A percentile compares a stretch with the other conserved stretches of the same genome.
phyloP scores from a whole-genome alignment of 2,329 filamentous ascomycete genomes.

The Cercospora sojina region DNA sequence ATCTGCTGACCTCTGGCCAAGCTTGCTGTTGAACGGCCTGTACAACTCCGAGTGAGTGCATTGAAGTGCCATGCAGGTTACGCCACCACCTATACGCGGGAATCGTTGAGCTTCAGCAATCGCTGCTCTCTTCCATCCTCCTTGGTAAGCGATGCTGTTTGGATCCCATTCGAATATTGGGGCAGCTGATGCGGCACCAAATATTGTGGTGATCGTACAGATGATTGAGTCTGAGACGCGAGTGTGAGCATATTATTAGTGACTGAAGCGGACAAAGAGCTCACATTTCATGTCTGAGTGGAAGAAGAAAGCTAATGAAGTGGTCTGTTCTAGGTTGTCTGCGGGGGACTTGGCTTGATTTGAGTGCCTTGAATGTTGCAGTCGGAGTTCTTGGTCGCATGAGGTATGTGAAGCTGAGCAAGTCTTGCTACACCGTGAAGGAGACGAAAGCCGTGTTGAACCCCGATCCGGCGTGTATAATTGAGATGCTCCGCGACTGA shows the following conservation, averaged over 20 bases:
- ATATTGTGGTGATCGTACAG: neutral
- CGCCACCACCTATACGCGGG: neutral
- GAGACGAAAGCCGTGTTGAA: neutral
- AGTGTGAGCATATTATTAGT: neutral
- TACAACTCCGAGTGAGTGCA: neutral
- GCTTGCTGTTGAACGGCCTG: neutral
- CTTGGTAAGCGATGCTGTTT: neutral
- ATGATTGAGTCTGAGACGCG: neutral
- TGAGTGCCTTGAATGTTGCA: neutral
- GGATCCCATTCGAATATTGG: neutral
- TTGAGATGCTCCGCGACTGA: neutral
- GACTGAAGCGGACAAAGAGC: neutral
- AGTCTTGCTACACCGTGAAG: neutral
- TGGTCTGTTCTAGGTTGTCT: neutral
- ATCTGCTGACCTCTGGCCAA: neutral
- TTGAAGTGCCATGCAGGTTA: neutral
- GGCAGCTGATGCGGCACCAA: neutral
- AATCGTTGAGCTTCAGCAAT: neutral
- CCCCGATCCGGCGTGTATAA: neutral
- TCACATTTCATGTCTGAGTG: neutral
- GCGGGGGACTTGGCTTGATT: neutral
- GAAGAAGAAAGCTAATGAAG: neutral
- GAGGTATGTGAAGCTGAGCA: neutral
- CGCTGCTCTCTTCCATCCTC: neutral
- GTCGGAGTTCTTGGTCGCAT: neutral